A percentile compares a stretch with the other conserved stretches of the same genome.
Evolutionary conservation across 257 asterid species (phyloP).

Genomic region (Scutellaria baicalensis): DNA sequence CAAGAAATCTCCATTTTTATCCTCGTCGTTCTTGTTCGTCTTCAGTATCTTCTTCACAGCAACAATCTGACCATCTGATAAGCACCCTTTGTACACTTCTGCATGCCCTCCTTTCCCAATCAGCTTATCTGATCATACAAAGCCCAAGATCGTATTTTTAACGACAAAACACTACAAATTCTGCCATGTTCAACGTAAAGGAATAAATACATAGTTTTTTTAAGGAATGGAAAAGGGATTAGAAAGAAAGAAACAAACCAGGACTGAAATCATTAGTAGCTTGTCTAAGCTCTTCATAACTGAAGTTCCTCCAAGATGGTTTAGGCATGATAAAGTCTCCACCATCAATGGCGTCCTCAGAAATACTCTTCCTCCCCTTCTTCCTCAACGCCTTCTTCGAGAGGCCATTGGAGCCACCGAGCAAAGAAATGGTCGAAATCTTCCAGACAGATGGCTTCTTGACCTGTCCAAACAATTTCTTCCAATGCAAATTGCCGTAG

Average conservation of each 20-base stretch:
- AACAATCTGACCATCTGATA: conserved; percentile 66
- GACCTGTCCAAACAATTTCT: conserved; percentile 47
- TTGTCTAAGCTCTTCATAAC: conserved; percentile 46
- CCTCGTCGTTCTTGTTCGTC: conserved; percentile 64
- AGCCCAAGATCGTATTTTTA: not conserved
- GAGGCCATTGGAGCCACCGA: conserved; percentile 24
- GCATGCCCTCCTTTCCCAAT: conserved; percentile 98
- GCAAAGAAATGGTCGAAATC: conserved; percentile 32
- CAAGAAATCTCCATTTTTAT: conserved; percentile 73
- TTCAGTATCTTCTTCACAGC: conserved; percentile 82
- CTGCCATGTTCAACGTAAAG: not conserved
- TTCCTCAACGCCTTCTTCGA: conserved; percentile 35
- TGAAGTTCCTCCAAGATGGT: conserved; percentile 83
- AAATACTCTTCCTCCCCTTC: conserved; percentile 33
- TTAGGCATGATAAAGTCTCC: conserved; percentile 56
- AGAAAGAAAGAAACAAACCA: conserved; percentile 26
- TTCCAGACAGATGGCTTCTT: conserved; percentile 48
- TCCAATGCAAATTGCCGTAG: conserved; percentile 47
- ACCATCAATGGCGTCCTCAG: conserved; percentile 42
- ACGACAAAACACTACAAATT: not conserved
- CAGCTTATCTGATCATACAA: conserved; percentile 41
- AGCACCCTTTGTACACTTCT: conserved; percentile 75
- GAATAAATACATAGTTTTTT: not conserved
- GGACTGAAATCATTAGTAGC: conserved; percentile 66
- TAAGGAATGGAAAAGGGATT: not conserved